phyloP scores from a whole-genome alignment of 2,329 filamentous ascomycete genomes.

The Fusarium multiceps region DNA sequence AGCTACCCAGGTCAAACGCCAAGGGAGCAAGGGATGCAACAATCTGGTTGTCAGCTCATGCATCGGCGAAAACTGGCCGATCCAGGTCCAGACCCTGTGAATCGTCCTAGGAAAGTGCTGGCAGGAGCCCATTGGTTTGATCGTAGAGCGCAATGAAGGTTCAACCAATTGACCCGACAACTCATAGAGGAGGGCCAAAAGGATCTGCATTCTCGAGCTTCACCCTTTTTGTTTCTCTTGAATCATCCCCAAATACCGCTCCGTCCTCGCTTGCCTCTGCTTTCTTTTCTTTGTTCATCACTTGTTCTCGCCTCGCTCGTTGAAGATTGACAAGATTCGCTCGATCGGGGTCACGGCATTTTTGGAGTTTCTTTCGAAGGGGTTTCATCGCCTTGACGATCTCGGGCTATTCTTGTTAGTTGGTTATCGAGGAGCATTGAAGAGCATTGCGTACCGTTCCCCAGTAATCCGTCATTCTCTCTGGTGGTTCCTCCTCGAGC shows the following conservation, averaged over 20 bases:
- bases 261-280: slow-evolving; percentile 54
- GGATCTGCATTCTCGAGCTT: slow-evolving; percentile 60
- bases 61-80: slow-evolving; percentile 28
- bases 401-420: slow-evolving; percentile 54
- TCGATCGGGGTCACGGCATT: slow-evolving; percentile 79
- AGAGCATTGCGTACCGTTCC: slow-evolving; percentile 54
- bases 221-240: slow-evolving; percentile 59
- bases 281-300: slow-evolving; percentile 59
- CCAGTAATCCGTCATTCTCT: slow-evolving; percentile 66
- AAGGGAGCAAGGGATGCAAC: slow-evolving; percentile 17
- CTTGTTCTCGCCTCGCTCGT: slow-evolving; percentile 69
- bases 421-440: not conserved
- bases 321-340: slow-evolving; percentile 77
- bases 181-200: slow-evolving; percentile 59
- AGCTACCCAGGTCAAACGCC: slow-evolving; percentile 4
- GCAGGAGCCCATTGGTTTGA: slow-evolving; percentile 25
- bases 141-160: not conserved
- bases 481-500: slow-evolving; percentile 67
- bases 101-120: slow-evolving; percentile 16
- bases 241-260: slow-evolving; percentile 59
- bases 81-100: slow-evolving; percentile 11
- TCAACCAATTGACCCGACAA: slow-evolving; percentile 29
- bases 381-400: slow-evolving; percentile 61
- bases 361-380: slow-evolving; percentile 75
- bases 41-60: slow-evolving; percentile 24